Base-by-base conservation (phyloP, 1,139 yeast species). In the Debaryomyces coudertii region DNA sequence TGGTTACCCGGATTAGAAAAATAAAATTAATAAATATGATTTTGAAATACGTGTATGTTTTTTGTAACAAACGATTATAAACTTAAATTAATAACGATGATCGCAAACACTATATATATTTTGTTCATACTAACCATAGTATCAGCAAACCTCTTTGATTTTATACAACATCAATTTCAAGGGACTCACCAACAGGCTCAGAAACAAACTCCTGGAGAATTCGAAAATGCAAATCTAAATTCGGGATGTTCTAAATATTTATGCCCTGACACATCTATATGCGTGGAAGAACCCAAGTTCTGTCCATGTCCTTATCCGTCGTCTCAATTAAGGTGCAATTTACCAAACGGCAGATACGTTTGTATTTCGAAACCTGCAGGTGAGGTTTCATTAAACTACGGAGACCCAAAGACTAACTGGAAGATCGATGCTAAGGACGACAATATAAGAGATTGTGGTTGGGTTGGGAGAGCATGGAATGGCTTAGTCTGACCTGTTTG, bases 291-390 rank as follows among this genome's bases (percentile, higher is more conserved):
- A 2, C 82, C 90, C 1, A 61, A 76, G 20, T 85, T 85, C 46
- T 93, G 99, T 63, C 97, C 98, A 1, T 93, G 99, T 63, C 90
- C 90, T 7, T 92, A 80, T 60, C 93, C 96, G 1, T 81, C 83
- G 45, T 85, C 96, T 1, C 97, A 93, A 62, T 62, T 87, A 51
- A 85, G 90, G 58, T 93, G 99, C 63, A 64, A 77, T 5, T 70
- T 89, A 43, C 96, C 97, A 0, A 83, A 80, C 50, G 77, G 81
- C 20, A 75, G 79, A 47, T 86, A 72, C 58, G 74, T 90, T 11
- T 93, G 99, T 63, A 85, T 93, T 42, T 86, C 95, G 12, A 83
- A 83, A 54, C 92, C 93, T 0, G 84, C 95, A 28, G 83, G 80
- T 7, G 69, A 66, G 24, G 54, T 68, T 15, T 54, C 57, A 3